Base-by-base conservation (phyloP, 2,329 filamentous ascomycete species). In the Exophiala xenobiotica region DNA sequence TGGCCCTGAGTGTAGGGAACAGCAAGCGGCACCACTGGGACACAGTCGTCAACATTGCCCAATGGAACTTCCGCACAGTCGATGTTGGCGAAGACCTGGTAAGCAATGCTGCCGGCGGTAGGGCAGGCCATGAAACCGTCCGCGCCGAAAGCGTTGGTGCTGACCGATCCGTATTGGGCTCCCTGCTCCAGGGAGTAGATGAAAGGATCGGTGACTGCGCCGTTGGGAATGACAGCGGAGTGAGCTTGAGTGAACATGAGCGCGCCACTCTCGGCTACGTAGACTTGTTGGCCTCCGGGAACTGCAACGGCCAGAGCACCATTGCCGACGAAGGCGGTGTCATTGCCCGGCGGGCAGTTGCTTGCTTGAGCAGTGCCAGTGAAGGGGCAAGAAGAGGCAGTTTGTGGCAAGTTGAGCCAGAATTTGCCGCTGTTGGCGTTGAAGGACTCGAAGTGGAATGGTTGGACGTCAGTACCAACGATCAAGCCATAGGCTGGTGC, bases 271-370 rank as follows among this genome's bases (percentile, higher is more conserved):
- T 75, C 69, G 3, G 67, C 69, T 52, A 86, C 73, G 65, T 81
- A 86, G 60, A 83, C 72, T 52, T 74, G 68, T 61, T 86, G 82
- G 19, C 83, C 83, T 22, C 82, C 82, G 3, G 82, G 81, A 3
- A 85, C 82, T 19, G 73, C 12, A 19, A 23, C 31, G 18, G 35
- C 37, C 19, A 49, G 22, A 7, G 9, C 23, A 8, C 46, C 46
- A n/a, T 19, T 22, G 11, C 31, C 31, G 7, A 16, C 14, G 24
- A 49, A 49, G n/a, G 38, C 46, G 12, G 46, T 49, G 9, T 49
- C 46, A n/a, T 23, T 49, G 22, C 46, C 46, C 11, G 46, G 46
- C 29, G 46, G 46, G 20, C 46, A 49, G 8, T 22, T 22, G 22
- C 6, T 11, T 4, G 33, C 46, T 23, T 49, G 46, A 20, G 16